Conservation (phyloP, 495 filamentous ascomycete species). For the Penicillium dipodomyicola region DNA sequence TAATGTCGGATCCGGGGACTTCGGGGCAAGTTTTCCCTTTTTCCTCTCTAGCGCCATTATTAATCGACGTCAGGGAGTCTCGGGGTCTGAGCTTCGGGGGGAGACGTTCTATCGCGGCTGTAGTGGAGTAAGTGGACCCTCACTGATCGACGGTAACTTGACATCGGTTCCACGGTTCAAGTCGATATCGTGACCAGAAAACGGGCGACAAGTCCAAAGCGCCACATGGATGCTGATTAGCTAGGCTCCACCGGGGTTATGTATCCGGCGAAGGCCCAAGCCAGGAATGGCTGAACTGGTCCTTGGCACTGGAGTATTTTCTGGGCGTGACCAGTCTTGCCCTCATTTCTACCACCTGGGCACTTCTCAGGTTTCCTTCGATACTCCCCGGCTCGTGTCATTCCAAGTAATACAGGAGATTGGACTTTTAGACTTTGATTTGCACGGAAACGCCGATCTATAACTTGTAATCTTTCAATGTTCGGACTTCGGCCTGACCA, state of each 20-base stretch:
- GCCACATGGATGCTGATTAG: conserved; percentile 5
- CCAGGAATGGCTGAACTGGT: not conserved
- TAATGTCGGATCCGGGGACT: not conserved
- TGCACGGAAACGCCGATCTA: conserved; percentile 1
- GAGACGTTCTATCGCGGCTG: conserved; percentile 1
- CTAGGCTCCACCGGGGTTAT: conserved; percentile 2
- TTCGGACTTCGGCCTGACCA: not conserved
- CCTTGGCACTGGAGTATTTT: not conserved
- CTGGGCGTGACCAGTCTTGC: not conserved
- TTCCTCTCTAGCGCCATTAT: not conserved
- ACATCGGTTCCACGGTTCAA: conserved; percentile 4
- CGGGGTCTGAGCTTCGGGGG: not conserved
- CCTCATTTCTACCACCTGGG: conserved; percentile 2
- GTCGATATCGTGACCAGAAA: not conserved
- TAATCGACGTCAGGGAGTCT: not conserved
- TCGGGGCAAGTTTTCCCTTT: not conserved
- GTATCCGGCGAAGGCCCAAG: conserved; percentile 15
- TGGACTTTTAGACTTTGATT: not conserved
- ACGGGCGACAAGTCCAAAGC: not conserved
- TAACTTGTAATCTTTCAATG: not conserved
- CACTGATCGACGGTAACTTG: conserved; percentile 14
- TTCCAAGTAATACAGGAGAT: not conserved
- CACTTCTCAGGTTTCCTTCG: too few species aligned
- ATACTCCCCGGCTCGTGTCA: not conserved
- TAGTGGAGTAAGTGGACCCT: conserved; percentile 9